A percentile compares a stretch with the other conserved stretches of the same genome.
phyloP scores from a whole-genome alignment of 2,329 filamentous ascomycete genomes.

The Verticillium nubilum region DNA sequence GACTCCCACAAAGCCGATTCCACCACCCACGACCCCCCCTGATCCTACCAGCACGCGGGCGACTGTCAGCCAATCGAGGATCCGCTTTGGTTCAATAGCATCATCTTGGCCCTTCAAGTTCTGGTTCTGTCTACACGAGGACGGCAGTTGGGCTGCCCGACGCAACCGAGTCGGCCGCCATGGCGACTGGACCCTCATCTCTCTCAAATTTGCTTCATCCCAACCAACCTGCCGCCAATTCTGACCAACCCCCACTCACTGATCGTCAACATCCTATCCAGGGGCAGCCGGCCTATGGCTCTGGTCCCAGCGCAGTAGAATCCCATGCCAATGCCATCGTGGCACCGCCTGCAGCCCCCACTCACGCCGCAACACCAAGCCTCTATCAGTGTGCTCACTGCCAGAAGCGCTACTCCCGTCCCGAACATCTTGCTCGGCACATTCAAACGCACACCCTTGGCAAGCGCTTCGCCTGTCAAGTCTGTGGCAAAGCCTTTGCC shows the following conservation, averaged over 20 bases:
- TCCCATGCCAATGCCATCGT: slow-evolving; percentile 5
- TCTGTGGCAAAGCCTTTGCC: slow-evolving; percentile 49
- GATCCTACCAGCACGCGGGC: background rate
- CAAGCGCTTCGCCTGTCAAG: slow-evolving; percentile 41
- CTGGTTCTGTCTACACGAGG: background rate
- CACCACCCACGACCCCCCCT: background rate
- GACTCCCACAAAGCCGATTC: background rate
- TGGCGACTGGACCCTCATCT: slow-evolving; percentile 10
- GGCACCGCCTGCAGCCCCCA: background rate
- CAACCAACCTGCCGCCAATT: background rate
- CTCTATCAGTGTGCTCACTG: slow-evolving; percentile 47
- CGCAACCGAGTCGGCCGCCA: background rate
- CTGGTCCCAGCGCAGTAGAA: background rate
- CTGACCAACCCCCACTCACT: background rate
- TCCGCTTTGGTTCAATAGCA: background rate
- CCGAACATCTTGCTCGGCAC: slow-evolving; percentile 48
- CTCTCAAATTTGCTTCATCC: slow-evolving; percentile 14
- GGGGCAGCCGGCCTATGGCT: background rate
- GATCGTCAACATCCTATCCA: background rate
- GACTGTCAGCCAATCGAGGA: background rate
- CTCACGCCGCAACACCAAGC: slow-evolving; percentile 16
- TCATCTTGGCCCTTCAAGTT: background rate
- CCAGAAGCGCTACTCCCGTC: slow-evolving; percentile 44
- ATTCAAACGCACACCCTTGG: slow-evolving; percentile 46
- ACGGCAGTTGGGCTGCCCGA: background rate